A percentile compares a stretch with the other conserved stretches of the same genome.
phyloP scores from a whole-genome alignment of 1,284 basidiomycete species.

The Coniferiporia sulphurascens region DNA sequence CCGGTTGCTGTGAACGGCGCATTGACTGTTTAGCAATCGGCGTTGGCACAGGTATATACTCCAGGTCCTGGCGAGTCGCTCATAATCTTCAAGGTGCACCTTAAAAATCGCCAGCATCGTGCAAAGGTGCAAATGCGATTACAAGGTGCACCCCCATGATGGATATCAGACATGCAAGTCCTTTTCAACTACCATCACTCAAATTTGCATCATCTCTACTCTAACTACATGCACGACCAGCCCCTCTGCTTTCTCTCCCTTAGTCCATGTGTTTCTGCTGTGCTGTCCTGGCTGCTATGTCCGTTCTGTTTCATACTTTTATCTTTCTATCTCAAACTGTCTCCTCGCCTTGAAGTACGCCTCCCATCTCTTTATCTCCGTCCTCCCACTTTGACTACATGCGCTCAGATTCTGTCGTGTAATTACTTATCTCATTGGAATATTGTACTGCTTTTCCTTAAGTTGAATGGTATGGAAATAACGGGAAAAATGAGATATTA shows the following conservation, averaged over 20 bases:
- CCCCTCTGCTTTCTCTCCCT: neutral
- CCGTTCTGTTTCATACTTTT: neutral
- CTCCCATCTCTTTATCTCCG: neutral
- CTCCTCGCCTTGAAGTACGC: neutral
- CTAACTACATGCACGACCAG: neutral
- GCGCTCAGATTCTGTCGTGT: neutral
- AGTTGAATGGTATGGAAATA: too few relatives aligned
- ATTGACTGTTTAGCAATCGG: neutral
- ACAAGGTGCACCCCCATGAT: neutral
- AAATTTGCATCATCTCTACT: neutral
- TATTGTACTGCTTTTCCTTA: neutral
- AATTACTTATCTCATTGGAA: neutral
- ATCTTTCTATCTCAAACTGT: neutral
- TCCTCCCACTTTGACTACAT: neutral
- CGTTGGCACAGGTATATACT: conserved; percentile 70
- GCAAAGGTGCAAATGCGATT: conserved; percentile 44
- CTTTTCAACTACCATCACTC: neutral
- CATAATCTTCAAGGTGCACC: conserved; percentile 89
- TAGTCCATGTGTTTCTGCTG: neutral
- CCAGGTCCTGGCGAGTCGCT: conserved; percentile 89
- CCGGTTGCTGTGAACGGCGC: conserved; percentile 20
- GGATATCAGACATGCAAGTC: neutral
- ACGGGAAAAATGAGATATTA: too few relatives aligned
- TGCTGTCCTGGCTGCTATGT: neutral
- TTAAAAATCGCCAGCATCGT: conserved; percentile 73